phyloP scores from a whole-genome alignment of 202 grass and related monocot species.

The Carex sylvatica region DNA sequence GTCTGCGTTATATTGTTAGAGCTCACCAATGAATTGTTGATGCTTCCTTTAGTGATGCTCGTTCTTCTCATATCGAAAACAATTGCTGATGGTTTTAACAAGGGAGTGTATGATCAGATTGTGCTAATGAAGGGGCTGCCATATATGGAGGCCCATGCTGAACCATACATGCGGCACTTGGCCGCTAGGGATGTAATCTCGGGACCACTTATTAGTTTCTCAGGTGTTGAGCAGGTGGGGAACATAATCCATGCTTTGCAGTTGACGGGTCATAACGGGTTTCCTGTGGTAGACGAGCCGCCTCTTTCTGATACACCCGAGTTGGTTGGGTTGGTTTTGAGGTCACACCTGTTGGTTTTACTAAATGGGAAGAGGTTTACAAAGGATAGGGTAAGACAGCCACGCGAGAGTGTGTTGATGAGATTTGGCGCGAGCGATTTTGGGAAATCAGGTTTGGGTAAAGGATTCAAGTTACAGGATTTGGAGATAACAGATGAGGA shows the following conservation, averaged over 20 bases:
- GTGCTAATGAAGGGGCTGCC: constrained; percentile 93
- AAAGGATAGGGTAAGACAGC: constrained; percentile 49
- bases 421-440: constrained; percentile 71
- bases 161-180: constrained; percentile 91
- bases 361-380: constrained; percentile 74
- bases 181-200: constrained; percentile 73
- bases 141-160: constrained; percentile 84
- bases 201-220: constrained; percentile 77
- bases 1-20: constrained; percentile 93
- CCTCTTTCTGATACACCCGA: constrained; percentile 64
- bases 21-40: constrained; percentile 84
- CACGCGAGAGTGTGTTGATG: constrained; percentile 36
- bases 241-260: constrained; percentile 57
- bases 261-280: constrained; percentile 83
- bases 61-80: constrained; percentile 95
- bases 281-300: constrained; percentile 82
- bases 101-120: constrained; percentile 96
- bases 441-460: constrained; percentile 89
- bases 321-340: constrained; percentile 69
- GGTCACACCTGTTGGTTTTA: constrained; percentile 81
- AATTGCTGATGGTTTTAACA: constrained; percentile 85
- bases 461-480: constrained; percentile 75
- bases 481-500: constrained; percentile 73
- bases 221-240: constrained; percentile 68
- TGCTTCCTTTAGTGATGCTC: constrained; percentile 95